A percentile compares a stretch with the other conserved stretches of the same genome.
These are phyloP conservation scores for Ophiocordyceps camponoti-leonardi DNA, from an alignment of 2,329 filamentous ascomycete species.

Conservation along the genomic window DNA sequence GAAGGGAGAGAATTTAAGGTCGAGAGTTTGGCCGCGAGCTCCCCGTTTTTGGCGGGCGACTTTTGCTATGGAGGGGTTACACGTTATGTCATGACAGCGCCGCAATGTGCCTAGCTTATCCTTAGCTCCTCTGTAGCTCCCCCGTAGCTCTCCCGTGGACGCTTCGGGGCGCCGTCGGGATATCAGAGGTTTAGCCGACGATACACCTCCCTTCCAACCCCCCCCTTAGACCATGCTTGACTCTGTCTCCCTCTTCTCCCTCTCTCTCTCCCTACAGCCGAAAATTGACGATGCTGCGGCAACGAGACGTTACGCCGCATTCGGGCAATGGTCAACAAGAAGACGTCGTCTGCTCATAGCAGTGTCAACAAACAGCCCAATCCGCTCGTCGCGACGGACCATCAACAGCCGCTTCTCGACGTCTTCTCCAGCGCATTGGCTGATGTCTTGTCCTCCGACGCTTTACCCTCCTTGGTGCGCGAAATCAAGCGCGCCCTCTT, in stretches of 20 bases:
- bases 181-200: background rate
- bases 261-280: background rate
- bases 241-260: background rate
- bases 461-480: conserved; percentile 47
- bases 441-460: conserved; percentile 25
- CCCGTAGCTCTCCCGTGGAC: background rate
- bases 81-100: background rate
- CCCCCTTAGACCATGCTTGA: too few relatives aligned
- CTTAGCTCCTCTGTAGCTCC: background rate
- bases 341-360: background rate
- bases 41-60: background rate
- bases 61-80: background rate
- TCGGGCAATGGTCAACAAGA: background rate
- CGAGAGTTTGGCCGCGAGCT: background rate
- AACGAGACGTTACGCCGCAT: background rate
- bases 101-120: background rate
- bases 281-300: background rate
- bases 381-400: conserved; percentile 1
- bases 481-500: conserved; percentile 75
- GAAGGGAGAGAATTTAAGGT: background rate
- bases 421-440: conserved; percentile 53
- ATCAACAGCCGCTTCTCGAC: conserved; percentile 54
- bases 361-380: background rate
- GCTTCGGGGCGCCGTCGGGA: background rate
- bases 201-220: too few relatives aligned